Base-by-base conservation (phyloP, 2,329 filamentous ascomycete species). In the Sclerotinia spermophila region DNA sequence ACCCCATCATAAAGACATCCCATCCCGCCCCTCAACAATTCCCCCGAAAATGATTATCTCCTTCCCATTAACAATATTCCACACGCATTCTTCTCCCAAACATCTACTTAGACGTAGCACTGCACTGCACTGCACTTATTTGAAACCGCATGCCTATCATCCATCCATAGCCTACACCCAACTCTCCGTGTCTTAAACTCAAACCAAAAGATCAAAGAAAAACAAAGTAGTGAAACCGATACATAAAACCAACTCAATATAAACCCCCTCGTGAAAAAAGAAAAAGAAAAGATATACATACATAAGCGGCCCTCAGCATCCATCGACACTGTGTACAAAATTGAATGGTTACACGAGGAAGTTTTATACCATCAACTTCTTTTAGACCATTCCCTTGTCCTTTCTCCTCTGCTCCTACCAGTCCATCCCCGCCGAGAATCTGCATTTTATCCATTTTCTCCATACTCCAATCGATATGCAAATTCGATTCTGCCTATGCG, bases 281-380 rank as follows among this genome's bases (percentile, higher is more conserved):
- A 30, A 66, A 62, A 45, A 24, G 1, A 53, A 35, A 62, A 45
- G 67, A 56, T 68, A 60, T 27, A 60, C 86, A 76, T 86, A 95
- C 93, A 81, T 96, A 97, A 75, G 93, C 92, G 48, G 93, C 93
- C 72, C 93, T 84, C 17, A 96, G 83, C 87, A 96, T 92, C 75
- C 94, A 97, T 82, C 92, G 92, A 82, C 94, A 97, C 82, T 97
- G 93, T 0, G 93, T 97, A 83, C 94, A 97, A 82, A 92, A 97
- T 75, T 91, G 88, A 78, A 97, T 97, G n/a, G 90, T 90, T 68
- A 97, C 86, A 60, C 93, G 88, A 5, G 94, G 94, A 17, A 70
- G 42, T 19, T 19, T 30, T 19, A 68, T 40, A 19, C 38, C 53
- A 30, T 21, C 15, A 15, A 33, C 48, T 15, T 53, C 24, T 27